These are phyloP conservation scores for Mycena venus DNA, from an alignment of 768 basidiomycete species.

Conservation along the genomic window DNA sequence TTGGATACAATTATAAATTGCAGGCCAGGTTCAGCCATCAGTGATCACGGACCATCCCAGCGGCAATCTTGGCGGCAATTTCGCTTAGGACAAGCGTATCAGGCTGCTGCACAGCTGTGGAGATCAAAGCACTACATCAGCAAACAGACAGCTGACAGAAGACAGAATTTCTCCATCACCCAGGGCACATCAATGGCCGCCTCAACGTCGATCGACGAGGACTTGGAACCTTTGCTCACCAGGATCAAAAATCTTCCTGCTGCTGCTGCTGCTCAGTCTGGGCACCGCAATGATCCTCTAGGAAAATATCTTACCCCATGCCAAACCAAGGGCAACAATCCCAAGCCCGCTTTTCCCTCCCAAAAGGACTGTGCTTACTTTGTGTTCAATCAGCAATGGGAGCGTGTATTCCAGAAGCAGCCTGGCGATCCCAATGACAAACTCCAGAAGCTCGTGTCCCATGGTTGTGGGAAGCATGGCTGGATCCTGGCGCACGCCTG, in stretches of 20 bases:
- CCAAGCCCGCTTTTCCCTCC: not conserved
- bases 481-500: no score
- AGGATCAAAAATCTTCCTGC: not conserved
- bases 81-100: not conserved
- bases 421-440: not conserved
- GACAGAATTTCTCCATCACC: no score
- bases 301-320: not conserved
- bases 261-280: no score
- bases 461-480: constrained; percentile 10
- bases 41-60: no score
- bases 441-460: not conserved
- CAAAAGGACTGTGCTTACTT: not conserved
- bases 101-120: not conserved
- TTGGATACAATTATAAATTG: no score
- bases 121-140: not conserved
- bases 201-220: not conserved
- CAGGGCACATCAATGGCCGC: not conserved
- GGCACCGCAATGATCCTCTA: not conserved
- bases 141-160: no score
- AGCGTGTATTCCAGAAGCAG: constrained; percentile 10
- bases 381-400: constrained; percentile 14
- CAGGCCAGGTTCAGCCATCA: no score
- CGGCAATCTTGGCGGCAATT: not conserved
- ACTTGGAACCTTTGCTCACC: not conserved
- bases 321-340: no score